Evolutionary conservation across 371 early-diverging fungal genomes (phyloP), one percentile per base, ranked within the genome.

Genomic region (Actinomortierella wolfii): DNA sequence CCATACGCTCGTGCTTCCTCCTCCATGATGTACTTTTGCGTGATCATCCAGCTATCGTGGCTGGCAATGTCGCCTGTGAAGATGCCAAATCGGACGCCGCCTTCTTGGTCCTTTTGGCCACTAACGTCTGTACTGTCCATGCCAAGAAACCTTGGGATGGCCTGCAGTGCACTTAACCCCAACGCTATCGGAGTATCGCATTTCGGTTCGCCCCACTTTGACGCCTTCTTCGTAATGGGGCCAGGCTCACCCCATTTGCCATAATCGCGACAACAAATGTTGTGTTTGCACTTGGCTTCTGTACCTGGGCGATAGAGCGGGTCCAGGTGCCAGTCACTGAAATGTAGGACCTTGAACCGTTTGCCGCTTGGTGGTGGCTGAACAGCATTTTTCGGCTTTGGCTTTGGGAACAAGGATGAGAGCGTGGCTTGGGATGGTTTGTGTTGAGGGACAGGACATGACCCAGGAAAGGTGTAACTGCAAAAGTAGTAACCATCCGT

Each of bases 21-120:
- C 15, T 78, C 59, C 47, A 77, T 70, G 0, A 85, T 78, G 23
- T 73, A 73, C 51, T 73, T 61, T 28, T 73, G 63, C 3, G 67
- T 73, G 20, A 73, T 60, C 67, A 73, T 58, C 86, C 86, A 86
- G 0, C 81, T 75, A 51, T 84, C 85, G 26, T 86, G 86, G 5
- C 84, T 83, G 4, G 81, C 84, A 34, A 86, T 69, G 54, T 86
- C 86, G 6, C 86, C 86, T 5, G 86, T 86, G 49, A 86, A 67
- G 7, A 86, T 64, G 26, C 79, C 84, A 73, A 86, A 86, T n/a
- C 34, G 34, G 11, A 34, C 34, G 4, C 34, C 34, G 34, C 34
- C 34, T 34, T 34, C 34, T 34, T 34, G 4, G 34, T 34, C 34
- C 34, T 34, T 4, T 34, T 34, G 34, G 11, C 34, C 34, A 4